Conservation (phyloP, 108 stramenopile genomes). For the Licmophora abbreviata region DNA sequence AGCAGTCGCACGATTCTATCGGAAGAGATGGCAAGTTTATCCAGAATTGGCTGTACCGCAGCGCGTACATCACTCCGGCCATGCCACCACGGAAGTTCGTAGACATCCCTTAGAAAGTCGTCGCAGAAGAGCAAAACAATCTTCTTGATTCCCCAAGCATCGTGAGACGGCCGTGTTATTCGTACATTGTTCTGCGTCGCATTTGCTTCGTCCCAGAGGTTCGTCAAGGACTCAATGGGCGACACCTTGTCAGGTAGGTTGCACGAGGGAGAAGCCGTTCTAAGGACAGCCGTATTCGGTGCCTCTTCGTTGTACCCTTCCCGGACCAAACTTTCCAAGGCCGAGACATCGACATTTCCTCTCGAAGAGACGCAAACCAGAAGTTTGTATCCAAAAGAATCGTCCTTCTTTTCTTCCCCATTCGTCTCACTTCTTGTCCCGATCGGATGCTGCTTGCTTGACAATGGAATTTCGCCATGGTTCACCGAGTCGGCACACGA, state of each 20-base stretch:
- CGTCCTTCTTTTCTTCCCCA: neutral
- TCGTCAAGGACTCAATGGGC: slow-evolving; percentile 30
- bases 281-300: slow-evolving; percentile 5
- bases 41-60: slow-evolving; percentile 75
- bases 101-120: slow-evolving; percentile 85
- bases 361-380: slow-evolving; percentile 53
- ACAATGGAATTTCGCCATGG: slow-evolving; percentile 55
- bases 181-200: slow-evolving; percentile 77
- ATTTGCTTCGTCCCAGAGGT: slow-evolving; percentile 71
- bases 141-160: slow-evolving; percentile 96
- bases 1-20: slow-evolving; percentile 78
- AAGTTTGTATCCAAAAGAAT: slow-evolving; percentile 10
- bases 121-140: slow-evolving; percentile 93
- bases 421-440: slow-evolving; percentile 3
- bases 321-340: slow-evolving; percentile 44
- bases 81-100: slow-evolving; percentile 89
- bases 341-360: slow-evolving; percentile 52
- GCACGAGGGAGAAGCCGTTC: slow-evolving; percentile 9
- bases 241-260: slow-evolving; percentile 2
- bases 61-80: slow-evolving; percentile 33
- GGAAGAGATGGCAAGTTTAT: slow-evolving; percentile 34
- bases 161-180: slow-evolving; percentile 85
- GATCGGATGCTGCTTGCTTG: slow-evolving; percentile 48
- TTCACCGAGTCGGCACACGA: slow-evolving; percentile 35
- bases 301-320: slow-evolving; percentile 56